Percentiles rank a stretch among this genome's conserved stretches.
Conservation (phyloP, 140 eudicot genomes). For the Senecio squalidus region DNA sequence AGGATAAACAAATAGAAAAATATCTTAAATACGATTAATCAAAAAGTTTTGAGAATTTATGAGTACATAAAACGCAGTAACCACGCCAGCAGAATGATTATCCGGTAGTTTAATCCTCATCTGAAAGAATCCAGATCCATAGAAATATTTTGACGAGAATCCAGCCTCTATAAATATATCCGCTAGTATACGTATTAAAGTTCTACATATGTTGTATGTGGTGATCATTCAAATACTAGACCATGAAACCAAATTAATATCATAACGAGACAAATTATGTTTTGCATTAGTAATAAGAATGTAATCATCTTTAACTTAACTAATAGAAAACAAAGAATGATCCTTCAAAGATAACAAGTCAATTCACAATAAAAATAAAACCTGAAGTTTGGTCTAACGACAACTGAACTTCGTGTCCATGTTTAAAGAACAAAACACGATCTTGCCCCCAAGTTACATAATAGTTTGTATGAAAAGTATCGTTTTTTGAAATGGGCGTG, state of each 20-base stretch:
- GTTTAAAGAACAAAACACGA: conserved; percentile 26
- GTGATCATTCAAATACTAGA: no score
- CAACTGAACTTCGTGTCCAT: conserved; percentile 45
- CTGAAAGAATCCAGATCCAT: conserved; percentile 66
- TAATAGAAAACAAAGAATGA: background rate
- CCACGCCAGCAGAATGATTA: conserved; percentile 67
- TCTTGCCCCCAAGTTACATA: conserved; percentile 53
- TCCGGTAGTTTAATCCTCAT: conserved; percentile 68
- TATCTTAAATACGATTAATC: no score
- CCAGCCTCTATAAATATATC: conserved; percentile 50
- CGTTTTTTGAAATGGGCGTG: conserved; percentile 3
- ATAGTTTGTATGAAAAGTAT: conserved; percentile 48
- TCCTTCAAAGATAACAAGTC: no score
- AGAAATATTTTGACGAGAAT: conserved; percentile 51
- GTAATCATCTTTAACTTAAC: no score
- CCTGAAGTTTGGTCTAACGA: conserved; percentile 61
- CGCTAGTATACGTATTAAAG: background rate
- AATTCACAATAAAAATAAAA: no score
- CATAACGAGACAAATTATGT: no score
- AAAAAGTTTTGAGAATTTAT: conserved; percentile 1
- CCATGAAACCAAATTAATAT: no score
- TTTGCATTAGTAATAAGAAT: no score
- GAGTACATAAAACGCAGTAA: conserved; percentile 69
- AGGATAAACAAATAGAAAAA: no score
- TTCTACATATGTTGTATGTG: no score